Evolutionary conservation across 352 stramenopile species (phyloP), one percentile per base, ranked within the genome.

Genomic region (Globisporangium acanthophoron): DNA sequence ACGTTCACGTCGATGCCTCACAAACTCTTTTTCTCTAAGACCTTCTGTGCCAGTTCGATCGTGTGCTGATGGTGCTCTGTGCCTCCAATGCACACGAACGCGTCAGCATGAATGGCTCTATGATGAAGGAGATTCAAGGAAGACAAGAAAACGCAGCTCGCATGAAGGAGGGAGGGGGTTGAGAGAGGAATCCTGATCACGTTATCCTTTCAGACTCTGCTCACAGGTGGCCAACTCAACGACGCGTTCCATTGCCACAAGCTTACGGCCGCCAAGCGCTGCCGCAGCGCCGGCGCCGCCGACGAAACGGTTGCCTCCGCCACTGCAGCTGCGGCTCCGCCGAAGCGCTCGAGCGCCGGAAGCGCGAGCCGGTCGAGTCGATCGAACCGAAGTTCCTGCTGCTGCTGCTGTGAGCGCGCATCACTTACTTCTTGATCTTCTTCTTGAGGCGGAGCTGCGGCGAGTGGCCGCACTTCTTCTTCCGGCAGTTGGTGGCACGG

Each of bases 391-490:
- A 49, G 44, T 49, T 49, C 44, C n/a, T 49, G 44, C 44, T 49
- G 8, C n/a, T 45, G 27, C 20, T 43, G 50, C 50, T 55, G 31
- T 41, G 39, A 16, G 43, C 29, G 47, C 35, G 43, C 31, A 54
- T 16, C 59, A 37, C 48, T 46, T 56, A 85, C 96, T 99, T 99
- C 88, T 99, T 99, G 67, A 99, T 89, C 90, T 99, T 99, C 91
- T 99, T 99, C 97, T 99, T 99, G 77, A 98, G 96, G 75, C 98
- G 95, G 65, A 99, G 89, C 88, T 99, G 97, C 74, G 96, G 97
- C 65, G 96, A 99, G 89, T 99, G 98, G 73, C 98, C 98, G 74
- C 98, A 99, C 93, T 99, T 99, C 91, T 99, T 99, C 96, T 99
- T 99, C 73, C 98, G 93, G 94, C 98, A 99, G 92, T 99, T 99